Evolutionary conservation across 768 basidiomycete species (phyloP).

Genomic region (Phaffia australis): DNA sequence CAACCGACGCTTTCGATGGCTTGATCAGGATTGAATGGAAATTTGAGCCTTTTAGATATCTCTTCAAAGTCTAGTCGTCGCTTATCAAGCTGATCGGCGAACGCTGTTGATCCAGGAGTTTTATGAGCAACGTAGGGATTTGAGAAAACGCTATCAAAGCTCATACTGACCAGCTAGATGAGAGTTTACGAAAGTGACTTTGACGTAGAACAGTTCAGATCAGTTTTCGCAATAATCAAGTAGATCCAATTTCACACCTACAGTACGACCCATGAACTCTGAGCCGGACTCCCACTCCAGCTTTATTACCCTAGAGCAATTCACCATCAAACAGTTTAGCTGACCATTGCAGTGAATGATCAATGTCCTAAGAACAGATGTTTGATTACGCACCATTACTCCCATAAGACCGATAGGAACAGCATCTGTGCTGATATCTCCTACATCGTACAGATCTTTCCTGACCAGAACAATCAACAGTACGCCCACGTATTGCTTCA

Average conservation of each 20-base stretch:
- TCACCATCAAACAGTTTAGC: background rate
- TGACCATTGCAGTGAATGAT: background rate
- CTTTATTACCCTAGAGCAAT: conserved; percentile 9
- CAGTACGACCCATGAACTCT: conserved; percentile 2
- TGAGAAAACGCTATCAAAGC: too few species aligned
- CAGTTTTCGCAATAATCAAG: too few species aligned
- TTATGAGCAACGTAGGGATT: background rate
- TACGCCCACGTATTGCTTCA: conserved; percentile 14
- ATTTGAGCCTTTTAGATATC: conserved; percentile 7
- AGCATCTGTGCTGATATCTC: conserved; percentile 2
- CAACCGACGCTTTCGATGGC: conserved; percentile 1
- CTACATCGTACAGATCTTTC: conserved; percentile 1
- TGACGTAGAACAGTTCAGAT: background rate
- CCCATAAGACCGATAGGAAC: conserved; percentile 10
- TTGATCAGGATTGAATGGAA: conserved; percentile 6
- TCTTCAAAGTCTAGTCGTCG: conserved; percentile 9
- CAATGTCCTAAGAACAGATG: too few species aligned
- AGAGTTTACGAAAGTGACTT: conserved; percentile 11
- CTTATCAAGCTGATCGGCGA: conserved; percentile 7
- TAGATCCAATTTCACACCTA: too few species aligned
- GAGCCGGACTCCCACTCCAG: conserved; percentile 4
- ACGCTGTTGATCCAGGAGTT: background rate
- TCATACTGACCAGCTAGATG: conserved; percentile 7
- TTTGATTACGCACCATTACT: conserved; percentile 1
- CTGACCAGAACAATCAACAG: conserved; percentile 6